These are phyloP conservation scores for Agarophyton chilense DNA, from an alignment of 23 red algal species.

Conservation along the genomic window DNA sequence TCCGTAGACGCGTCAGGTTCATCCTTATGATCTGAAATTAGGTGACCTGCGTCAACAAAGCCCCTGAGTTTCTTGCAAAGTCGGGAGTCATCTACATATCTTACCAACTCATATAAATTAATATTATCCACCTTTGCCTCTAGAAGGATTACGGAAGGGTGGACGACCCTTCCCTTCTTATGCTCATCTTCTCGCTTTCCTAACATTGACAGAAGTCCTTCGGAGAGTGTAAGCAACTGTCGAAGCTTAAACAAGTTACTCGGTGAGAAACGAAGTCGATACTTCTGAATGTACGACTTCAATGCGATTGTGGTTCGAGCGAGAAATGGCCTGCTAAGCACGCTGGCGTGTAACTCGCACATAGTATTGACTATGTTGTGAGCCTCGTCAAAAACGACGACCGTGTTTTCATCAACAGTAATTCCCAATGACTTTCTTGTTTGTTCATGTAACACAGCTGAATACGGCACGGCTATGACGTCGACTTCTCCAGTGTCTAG, in stretches of 20 bases:
- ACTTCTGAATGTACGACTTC: constrained; percentile 53
- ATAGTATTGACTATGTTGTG: constrained; percentile 93
- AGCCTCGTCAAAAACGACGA: constrained; percentile 96
- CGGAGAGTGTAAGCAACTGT: constrained; percentile 56
- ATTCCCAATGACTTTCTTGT: constrained; percentile 83
- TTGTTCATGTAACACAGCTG: constrained; percentile 77
- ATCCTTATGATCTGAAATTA: background rate
- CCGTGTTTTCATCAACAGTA: constrained; percentile 41
- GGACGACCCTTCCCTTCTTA: constrained; percentile 47
- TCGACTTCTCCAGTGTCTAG: constrained; percentile 58
- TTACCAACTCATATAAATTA: constrained; percentile 77
- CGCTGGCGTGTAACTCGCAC: constrained; percentile 64
- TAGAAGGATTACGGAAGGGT: constrained; percentile 66
- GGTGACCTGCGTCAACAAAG: constrained; percentile 64
- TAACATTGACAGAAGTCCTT: constrained; percentile 43
- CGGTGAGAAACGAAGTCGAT: constrained; percentile 60
- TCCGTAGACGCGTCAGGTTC: background rate
- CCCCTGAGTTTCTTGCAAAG: constrained; percentile 73
- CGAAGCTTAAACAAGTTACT: constrained; percentile 67
- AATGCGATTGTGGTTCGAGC: constrained; percentile 27
- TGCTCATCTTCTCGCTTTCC: constrained; percentile 1
- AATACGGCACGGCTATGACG: constrained; percentile 89
- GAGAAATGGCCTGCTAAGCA: constrained; percentile 29
- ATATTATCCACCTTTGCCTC: constrained; percentile 88
- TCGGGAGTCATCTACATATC: constrained; percentile 49